Percentiles rank a stretch among this genome's conserved stretches.
phyloP scores from a whole-genome alignment of 768 basidiomycete genomes.

The Agaricus blazei region DNA sequence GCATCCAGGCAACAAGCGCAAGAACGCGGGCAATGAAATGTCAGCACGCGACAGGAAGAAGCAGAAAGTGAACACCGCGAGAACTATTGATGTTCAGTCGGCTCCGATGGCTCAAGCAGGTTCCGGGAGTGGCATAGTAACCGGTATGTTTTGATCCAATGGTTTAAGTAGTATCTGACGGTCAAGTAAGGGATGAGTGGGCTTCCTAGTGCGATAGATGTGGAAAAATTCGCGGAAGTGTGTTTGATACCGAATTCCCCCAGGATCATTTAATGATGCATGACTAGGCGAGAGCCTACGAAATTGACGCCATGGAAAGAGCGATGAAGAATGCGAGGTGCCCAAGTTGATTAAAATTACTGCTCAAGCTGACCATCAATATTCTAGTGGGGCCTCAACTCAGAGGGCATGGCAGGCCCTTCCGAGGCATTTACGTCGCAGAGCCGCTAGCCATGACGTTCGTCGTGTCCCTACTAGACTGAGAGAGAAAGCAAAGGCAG shows the following conservation, averaged over 20 bases:
- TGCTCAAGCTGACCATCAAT: background rate
- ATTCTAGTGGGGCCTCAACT: constrained; percentile 57
- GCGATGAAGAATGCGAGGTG: constrained; percentile 81
- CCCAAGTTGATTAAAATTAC: constrained; percentile 5
- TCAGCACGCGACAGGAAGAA: constrained; percentile 63
- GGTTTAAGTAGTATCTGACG: background rate
- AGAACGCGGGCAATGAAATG: constrained; percentile 25
- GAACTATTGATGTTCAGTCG: constrained; percentile 63
- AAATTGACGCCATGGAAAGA: constrained; percentile 86
- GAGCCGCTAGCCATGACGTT: constrained; percentile 94
- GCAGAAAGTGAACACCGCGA: constrained; percentile 54
- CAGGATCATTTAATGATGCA: background rate
- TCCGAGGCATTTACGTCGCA: constrained; percentile 83
- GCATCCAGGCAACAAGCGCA: constrained; percentile 33
- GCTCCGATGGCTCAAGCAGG: constrained; percentile 14
- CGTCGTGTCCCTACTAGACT: constrained; percentile 85
- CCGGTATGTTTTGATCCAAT: constrained; percentile 15
- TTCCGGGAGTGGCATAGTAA: constrained; percentile 36
- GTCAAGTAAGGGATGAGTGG: constrained; percentile 43
- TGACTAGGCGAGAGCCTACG: constrained; percentile 73
- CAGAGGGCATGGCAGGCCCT: constrained; percentile 90
- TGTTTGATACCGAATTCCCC: constrained; percentile 13
- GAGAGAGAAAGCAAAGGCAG: constrained; percentile 73
- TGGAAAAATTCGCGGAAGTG: constrained; percentile 87
- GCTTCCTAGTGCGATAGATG: constrained; percentile 72